Percentiles rank a stretch among this genome's conserved stretches.
phyloP scores from a whole-genome alignment of 2,329 filamentous ascomycete species.

The Neofusicoccum laricinum region DNA sequence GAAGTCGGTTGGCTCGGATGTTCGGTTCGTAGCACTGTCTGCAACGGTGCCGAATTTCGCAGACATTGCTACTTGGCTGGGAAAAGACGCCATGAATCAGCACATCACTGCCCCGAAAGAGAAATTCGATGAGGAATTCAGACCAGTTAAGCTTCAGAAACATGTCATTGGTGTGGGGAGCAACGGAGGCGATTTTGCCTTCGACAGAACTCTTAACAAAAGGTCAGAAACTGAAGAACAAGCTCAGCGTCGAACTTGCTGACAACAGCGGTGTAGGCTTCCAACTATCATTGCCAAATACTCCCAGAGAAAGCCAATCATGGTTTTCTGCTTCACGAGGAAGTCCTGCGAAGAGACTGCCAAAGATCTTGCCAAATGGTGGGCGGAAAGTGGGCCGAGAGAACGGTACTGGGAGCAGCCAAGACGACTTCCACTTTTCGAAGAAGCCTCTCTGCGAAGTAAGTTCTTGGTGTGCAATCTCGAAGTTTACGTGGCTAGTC shows the following conservation, averaged over 20 bases:
- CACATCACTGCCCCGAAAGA: conserved; percentile 64
- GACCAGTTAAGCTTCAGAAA: conserved; percentile 74
- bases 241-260: too few species aligned
- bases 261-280: conserved; percentile 47
- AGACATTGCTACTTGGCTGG: conserved; percentile 78
- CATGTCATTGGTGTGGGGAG: conserved; percentile 70
- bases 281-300: conserved; percentile 65
- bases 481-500: too few species aligned
- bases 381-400: conserved; percentile 50
- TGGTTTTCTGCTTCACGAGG: conserved; percentile 79
- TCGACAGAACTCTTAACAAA: conserved; percentile 66
- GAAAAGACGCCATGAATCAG: conserved; percentile 59
- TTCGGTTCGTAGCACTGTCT: conserved; percentile 78
- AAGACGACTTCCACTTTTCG: conserved; percentile 48
- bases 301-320: conserved; percentile 69
- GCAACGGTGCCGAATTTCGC: conserved; percentile 80
- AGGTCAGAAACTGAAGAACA: conserved; percentile 37
- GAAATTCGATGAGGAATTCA: conserved; percentile 74
- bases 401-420: conserved; percentile 65
- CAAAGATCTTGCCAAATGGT: conserved; percentile 63
- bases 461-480: conserved; percentile 20
- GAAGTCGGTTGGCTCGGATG: conserved; percentile 73
- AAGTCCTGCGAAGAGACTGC: conserved; percentile 69
- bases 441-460: conserved; percentile 61
- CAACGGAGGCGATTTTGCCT: conserved; percentile 67